Evolutionary conservation across 768 basidiomycete species (phyloP), one percentile per base, ranked within the genome.

Genomic region (Cystofilobasidium capitatum): DNA sequence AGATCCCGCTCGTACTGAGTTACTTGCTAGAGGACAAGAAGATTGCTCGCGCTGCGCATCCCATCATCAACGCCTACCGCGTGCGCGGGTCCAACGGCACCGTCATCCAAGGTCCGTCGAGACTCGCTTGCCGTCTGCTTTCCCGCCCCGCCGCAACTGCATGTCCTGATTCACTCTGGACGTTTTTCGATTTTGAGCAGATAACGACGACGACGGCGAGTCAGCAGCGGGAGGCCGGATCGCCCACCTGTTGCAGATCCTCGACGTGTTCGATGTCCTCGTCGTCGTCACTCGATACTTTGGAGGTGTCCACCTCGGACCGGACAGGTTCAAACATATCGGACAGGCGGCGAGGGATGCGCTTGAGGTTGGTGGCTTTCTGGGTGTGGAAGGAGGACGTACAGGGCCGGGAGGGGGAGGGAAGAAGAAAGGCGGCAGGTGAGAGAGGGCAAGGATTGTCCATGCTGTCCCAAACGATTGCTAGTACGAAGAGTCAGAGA

Each of bases 201-300:
- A 97, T 73, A 93, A 96, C 67, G 90, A 93, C 65, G 93, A 98
- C 69, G 89, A 97, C 66, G 90, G 92, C 1, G 94, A 99, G 78
- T 85, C 88, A 0, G 91, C 90, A 0, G 94, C 94, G 24, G 94
- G 94, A 6, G 85, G 88, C 49, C 83, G 94, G 22, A 78, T 98
- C 26, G 90, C 90, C 0, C 93, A 97, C 76, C 81, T 99, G 1
- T 78, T 99, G 6, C 90, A 92, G 70, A 91, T 94, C 55, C 75
- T 96, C 57, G 73, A 72, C 16, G 70, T 77, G 3, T 73, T 72
- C 58, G 77, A 93, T 72, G 89, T 96, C 16, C 80, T 98, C 1
- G 88, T 99, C 20, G 79, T 97, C 24, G 94, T 99, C 16, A 91
- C 92, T 4, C 85, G 94, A 44, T 94, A 90, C 78, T 97, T 88